Conservation (phyloP, 2,329 filamentous ascomycete species). For the Coniochaeta pulveracea region DNA sequence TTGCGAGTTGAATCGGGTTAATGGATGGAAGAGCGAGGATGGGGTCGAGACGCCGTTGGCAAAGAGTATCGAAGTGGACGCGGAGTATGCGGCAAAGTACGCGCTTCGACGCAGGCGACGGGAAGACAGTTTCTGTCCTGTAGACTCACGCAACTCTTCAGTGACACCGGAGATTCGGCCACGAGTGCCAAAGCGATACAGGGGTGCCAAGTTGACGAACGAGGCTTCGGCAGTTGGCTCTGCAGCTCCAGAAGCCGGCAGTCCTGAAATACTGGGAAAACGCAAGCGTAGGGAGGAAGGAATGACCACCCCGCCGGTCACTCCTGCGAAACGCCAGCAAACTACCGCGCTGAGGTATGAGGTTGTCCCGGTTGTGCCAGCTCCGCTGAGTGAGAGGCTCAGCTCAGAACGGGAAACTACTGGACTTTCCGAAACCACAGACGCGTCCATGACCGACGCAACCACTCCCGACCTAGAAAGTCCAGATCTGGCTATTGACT, state of each 20-base stretch:
- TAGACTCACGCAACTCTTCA: slow-evolving; percentile 44
- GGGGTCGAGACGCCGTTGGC: slow-evolving; percentile 29
- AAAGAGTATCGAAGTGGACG: slow-evolving; percentile 42
- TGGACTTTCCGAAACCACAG: slow-evolving; percentile 20
- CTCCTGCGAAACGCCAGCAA: slow-evolving; percentile 40
- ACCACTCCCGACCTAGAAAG: slow-evolving; percentile 38
- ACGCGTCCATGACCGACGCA: slow-evolving; percentile 26
- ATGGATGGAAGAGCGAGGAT: slow-evolving; percentile 65
- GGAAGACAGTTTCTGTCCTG: slow-evolving; percentile 30
- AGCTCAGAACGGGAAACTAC: slow-evolving; percentile 24
- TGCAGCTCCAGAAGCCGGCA: slow-evolving; percentile 13
- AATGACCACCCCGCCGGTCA: slow-evolving; percentile 42
- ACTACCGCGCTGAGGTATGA: slow-evolving; percentile 16
- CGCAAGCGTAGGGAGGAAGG: slow-evolving; percentile 30
- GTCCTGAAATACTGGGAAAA: slow-evolving; percentile 17
- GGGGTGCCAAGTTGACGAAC: slow-evolving; percentile 18
- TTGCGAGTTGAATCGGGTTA: slow-evolving; percentile 64
- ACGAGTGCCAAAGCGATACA: slow-evolving; percentile 29
- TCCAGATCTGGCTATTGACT: slow-evolving; percentile 24
- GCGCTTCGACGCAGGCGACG: slow-evolving; percentile 42
- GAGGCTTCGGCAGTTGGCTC: slow-evolving; percentile 24
- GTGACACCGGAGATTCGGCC: slow-evolving; percentile 44
- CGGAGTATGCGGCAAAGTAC: slow-evolving; percentile 31
- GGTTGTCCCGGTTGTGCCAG: slow-evolving; percentile 15
- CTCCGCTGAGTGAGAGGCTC: slow-evolving; percentile 21